These are phyloP conservation scores for Suillus subalutaceus DNA, from an alignment of 768 basidiomycete genomes.

Conservation along the genomic window DNA sequence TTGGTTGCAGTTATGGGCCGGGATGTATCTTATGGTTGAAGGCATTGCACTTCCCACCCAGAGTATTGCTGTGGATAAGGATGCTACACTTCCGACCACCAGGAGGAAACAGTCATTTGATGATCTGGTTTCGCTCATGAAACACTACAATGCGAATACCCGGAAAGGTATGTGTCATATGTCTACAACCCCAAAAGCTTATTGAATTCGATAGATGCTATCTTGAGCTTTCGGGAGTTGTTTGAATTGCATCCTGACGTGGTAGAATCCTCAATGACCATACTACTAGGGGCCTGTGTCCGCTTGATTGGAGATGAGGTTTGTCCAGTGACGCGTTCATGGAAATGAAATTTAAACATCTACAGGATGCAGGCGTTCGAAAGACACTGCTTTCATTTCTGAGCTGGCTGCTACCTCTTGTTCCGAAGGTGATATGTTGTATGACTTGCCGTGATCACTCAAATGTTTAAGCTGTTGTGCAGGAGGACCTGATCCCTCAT, in stretches of 20 bases:
- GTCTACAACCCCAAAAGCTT: background rate
- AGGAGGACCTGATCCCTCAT: conserved; percentile 79
- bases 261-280: conserved; percentile 52
- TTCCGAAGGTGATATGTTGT: conserved; percentile 52
- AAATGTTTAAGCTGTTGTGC: conserved; percentile 15
- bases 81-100: conserved; percentile 66
- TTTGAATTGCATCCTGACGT: conserved; percentile 63
- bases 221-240: conserved; percentile 73
- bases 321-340: conserved; percentile 21
- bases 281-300: conserved; percentile 61
- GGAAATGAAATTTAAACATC: conserved; percentile 12
- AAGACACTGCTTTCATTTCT: conserved; percentile 71
- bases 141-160: conserved; percentile 80
- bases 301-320: conserved; percentile 86
- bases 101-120: conserved; percentile 73
- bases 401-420: conserved; percentile 68
- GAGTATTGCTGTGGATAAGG: conserved; percentile 65
- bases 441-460: background rate
- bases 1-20: background rate
- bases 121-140: conserved; percentile 76
- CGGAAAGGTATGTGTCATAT: conserved; percentile 61
- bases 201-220: conserved; percentile 55
- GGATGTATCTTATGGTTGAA: conserved; percentile 31
- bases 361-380: conserved; percentile 79
- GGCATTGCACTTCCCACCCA: conserved; percentile 91